Evolutionary conservation across 768 basidiomycete genomes (phyloP).

Genomic region (Tulasnella sp.): DNA sequence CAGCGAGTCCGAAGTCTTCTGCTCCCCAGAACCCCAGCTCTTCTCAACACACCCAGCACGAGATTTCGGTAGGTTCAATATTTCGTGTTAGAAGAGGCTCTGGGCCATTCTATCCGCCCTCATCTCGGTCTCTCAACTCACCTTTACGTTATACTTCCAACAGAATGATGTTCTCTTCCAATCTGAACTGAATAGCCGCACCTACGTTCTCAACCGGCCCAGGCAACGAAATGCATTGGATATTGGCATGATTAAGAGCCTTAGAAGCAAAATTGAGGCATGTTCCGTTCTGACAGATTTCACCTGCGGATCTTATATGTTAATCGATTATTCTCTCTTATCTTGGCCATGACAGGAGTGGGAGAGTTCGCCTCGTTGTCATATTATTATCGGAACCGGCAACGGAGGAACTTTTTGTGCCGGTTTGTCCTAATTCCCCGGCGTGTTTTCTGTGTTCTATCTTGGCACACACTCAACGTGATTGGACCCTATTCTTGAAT

Average conservation of each 20-base stretch:
- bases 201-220: conserved; percentile 70
- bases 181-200: conserved; percentile 49
- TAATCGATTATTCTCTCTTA: neutral
- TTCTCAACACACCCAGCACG: conserved; percentile 1
- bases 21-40: neutral
- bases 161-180: conserved; percentile 47
- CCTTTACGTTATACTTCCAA: neutral
- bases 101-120: neutral
- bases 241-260: conserved; percentile 57
- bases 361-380: conserved; percentile 57
- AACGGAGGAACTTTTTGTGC: conserved; percentile 76
- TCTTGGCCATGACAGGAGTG: conserved; percentile 46
- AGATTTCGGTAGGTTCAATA: conserved; percentile 10
- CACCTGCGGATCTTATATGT: neutral
- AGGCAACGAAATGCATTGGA: conserved; percentile 74
- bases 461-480: neutral
- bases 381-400: conserved; percentile 62
- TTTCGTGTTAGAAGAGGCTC: neutral
- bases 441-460: neutral
- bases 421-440: conserved; percentile 32
- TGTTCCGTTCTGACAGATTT: neutral
- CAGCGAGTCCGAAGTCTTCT: neutral
- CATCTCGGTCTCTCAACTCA: neutral
- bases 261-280: conserved; percentile 70
- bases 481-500: too few relatives aligned